Percentiles rank a stretch among this genome's conserved stretches.
Evolutionary conservation across 371 early-diverging fungal genomes (phyloP).

Genomic region (Mortierella sp.): DNA sequence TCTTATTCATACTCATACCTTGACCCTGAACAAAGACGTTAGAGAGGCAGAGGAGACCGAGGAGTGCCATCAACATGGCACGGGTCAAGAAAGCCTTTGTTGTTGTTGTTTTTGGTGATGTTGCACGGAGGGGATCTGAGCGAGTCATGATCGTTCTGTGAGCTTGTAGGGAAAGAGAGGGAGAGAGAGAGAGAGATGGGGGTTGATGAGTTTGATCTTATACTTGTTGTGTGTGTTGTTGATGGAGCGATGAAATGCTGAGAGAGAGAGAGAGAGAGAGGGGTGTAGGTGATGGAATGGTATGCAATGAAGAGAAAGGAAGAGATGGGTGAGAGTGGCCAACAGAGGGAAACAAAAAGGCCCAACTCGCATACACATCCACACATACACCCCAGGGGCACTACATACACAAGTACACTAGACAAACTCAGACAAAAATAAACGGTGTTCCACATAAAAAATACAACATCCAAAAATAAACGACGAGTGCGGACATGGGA

Average conservation of each 20-base stretch:
- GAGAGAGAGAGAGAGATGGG: background rate
- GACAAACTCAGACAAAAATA: background rate
- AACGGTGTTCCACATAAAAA: conserved; percentile 1
- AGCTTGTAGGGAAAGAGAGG: background rate
- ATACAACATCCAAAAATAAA: background rate
- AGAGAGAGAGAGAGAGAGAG: background rate
- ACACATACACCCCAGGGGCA: conserved; percentile 13
- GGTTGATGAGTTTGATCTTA: background rate
- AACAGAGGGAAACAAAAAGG: background rate
- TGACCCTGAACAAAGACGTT: conserved; percentile 45
- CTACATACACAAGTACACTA: background rate
- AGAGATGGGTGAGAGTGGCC: background rate
- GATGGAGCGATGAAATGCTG: background rate
- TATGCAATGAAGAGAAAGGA: background rate
- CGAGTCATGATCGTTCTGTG: conserved; percentile 6
- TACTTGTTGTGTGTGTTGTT: background rate
- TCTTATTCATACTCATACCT: conserved; percentile 25
- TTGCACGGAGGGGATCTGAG: conserved; percentile 5
- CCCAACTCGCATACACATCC: background rate
- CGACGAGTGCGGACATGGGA: background rate
- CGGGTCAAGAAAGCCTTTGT: conserved; percentile 20
- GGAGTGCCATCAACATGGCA: conserved; percentile 21
- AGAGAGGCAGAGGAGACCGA: conserved; percentile 46
- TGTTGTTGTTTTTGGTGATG: background rate
- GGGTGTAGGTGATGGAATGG: too few species aligned